These are phyloP conservation scores for Scheffersomyces titani DNA, from an alignment of 1,139 yeast genomes.

Conservation along the genomic window DNA sequence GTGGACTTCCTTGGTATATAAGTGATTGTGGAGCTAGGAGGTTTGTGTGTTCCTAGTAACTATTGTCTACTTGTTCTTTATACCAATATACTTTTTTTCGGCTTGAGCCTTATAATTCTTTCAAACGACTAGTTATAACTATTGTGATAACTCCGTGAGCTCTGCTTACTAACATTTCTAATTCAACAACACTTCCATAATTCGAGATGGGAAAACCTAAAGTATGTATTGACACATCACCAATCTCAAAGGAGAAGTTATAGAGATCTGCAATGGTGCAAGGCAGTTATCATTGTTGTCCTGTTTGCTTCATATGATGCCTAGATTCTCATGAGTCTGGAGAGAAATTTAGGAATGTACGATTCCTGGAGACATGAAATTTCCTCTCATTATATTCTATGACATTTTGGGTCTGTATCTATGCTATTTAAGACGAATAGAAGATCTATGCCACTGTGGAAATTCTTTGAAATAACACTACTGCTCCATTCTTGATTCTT, in stretches of 20 bases:
- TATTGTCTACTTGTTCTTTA: background rate
- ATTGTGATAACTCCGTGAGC: background rate
- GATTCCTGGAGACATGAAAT: background rate
- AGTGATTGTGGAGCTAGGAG: background rate
- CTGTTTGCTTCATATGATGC: background rate
- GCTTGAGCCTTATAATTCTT: background rate
- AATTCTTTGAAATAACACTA: background rate
- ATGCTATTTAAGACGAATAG: background rate
- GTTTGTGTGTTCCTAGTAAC: background rate
- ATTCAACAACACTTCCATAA: background rate
- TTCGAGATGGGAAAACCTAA: conserved; percentile 1
- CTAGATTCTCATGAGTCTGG: background rate
- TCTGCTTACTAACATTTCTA: background rate
- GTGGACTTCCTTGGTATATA: background rate
- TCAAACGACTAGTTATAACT: background rate
- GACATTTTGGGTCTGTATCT: background rate
- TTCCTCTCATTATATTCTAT: background rate
- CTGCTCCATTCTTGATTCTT: background rate
- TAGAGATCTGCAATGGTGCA: background rate
- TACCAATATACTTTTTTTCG: background rate
- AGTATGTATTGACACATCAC: background rate
- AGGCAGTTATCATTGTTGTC: background rate
- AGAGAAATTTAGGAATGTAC: background rate
- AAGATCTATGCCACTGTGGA: too few species aligned
- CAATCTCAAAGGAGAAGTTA: background rate